phyloP scores from a whole-genome alignment of 805 yeast species.

The Wickerhamiella galacta region DNA sequence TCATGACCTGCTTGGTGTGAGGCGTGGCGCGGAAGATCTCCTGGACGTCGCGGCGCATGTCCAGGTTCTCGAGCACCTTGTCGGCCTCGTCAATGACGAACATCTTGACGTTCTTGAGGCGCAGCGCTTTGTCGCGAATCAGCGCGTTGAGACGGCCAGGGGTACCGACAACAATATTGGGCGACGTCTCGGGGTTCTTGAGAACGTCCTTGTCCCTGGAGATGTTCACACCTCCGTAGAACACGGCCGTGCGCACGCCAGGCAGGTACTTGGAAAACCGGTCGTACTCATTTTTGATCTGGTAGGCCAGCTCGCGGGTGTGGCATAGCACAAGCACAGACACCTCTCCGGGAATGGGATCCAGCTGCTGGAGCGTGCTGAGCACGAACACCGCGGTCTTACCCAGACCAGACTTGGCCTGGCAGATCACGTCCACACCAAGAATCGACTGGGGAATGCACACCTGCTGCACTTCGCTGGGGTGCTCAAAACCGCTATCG shows the following conservation, averaged over 20 bases:
- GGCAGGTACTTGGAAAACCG: conserved; percentile 98
- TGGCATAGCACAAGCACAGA: conserved; percentile 91
- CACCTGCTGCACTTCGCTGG: conserved; percentile 97
- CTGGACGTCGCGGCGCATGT: conserved; percentile 97
- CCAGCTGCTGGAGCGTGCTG: conserved; percentile 90
- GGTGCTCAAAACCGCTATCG: conserved; percentile 99
- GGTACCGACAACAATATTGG: conserved; percentile 93
- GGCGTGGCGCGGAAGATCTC: conserved; percentile 96
- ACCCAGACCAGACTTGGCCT: conserved; percentile 99
- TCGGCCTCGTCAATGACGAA: conserved; percentile 98
- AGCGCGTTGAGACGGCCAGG: conserved; percentile 96
- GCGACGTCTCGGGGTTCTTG: conserved; percentile 84
- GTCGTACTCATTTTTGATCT: conserved; percentile 90
- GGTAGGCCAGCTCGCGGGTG: conserved; percentile 97
- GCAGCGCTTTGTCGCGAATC: conserved; percentile 76
- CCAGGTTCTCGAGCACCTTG: conserved; percentile 78
- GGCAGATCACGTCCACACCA: conserved; percentile 95
- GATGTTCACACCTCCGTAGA: conserved; percentile 89
- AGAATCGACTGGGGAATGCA: conserved; percentile 96
- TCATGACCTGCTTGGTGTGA: conserved; percentile 97
- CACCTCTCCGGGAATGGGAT: conserved; percentile 94
- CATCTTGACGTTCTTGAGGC: conserved; percentile 77
- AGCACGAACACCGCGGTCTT: conserved; percentile 95
- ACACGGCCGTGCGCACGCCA: conserved; percentile 89
- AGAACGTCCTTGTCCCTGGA: conserved; percentile 71